Evolutionary conservation across 306 rosid genomes (phyloP).

Genomic region (Herpetospermum pedunculosum): DNA sequence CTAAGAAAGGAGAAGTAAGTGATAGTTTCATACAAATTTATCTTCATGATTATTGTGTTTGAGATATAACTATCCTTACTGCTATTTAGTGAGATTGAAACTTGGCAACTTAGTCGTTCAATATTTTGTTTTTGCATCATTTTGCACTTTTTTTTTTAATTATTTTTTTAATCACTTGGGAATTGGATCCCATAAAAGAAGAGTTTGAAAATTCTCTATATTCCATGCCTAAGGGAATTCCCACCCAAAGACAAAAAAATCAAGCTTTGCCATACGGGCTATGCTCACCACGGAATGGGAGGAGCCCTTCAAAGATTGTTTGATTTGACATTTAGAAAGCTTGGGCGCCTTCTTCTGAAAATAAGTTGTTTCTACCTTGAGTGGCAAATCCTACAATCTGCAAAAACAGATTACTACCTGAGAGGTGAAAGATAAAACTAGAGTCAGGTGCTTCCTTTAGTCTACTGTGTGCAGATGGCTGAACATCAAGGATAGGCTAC

Average conservation of each 20-base stretch:
- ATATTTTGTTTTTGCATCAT: not conserved
- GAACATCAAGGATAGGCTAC: not conserved
- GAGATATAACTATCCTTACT: not conserved
- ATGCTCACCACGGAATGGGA: not conserved
- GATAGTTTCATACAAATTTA: not conserved
- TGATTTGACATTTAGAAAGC: not conserved
- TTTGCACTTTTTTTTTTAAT: not conserved
- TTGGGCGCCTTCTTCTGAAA: not conserved
- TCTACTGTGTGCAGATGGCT: not conserved
- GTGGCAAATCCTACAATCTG: not conserved
- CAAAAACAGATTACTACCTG: not conserved
- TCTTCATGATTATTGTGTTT: not conserved
- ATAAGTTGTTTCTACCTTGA: not conserved
- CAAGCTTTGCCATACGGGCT: not conserved
- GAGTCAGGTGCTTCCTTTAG: not conserved
- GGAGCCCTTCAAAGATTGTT: not conserved
- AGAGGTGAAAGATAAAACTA: not conserved
- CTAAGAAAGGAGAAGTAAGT: constrained; percentile 87
- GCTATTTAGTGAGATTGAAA: not conserved
- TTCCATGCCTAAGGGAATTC: not conserved
- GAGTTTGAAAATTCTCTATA: not conserved
- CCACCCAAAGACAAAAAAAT: not conserved
- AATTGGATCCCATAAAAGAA: not conserved
- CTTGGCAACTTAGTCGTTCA: not conserved
- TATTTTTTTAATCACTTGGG: too few relatives aligned